Evolutionary conservation across 345 rosid species (phyloP).

Genomic region (Citrus medica): DNA sequence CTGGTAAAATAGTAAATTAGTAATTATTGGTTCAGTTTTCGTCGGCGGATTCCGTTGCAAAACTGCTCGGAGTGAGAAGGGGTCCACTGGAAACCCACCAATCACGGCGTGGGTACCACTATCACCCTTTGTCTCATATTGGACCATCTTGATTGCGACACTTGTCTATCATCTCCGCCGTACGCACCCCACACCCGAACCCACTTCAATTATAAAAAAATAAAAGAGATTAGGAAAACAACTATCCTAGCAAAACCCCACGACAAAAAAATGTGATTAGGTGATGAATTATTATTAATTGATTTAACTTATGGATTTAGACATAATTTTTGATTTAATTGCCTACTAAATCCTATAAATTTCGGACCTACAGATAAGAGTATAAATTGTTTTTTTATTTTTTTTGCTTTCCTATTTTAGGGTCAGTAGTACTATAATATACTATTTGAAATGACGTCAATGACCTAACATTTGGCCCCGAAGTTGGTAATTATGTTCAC

Average conservation of each 20-base stretch:
- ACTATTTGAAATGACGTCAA: neutral
- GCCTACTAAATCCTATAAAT: neutral
- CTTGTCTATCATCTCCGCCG: slow-evolving; percentile 19
- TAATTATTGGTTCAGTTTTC: slow-evolving; percentile 28
- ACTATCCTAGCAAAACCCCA: slow-evolving; percentile 15
- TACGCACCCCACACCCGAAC: slow-evolving; percentile 21
- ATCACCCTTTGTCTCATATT: neutral
- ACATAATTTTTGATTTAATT: neutral
- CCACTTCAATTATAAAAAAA: neutral
- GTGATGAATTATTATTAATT: neutral
- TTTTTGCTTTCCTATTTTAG: neutral
- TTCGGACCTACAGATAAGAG: no score
- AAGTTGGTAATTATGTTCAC: neutral
- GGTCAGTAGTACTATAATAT: neutral
- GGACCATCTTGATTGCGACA: slow-evolving; percentile 14
- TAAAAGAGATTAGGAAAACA: neutral
- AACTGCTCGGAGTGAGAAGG: slow-evolving; percentile 30
- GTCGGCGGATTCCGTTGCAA: slow-evolving; percentile 50
- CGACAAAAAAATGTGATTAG: neutral
- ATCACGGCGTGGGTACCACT: slow-evolving; percentile 40
- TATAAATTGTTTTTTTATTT: no score
- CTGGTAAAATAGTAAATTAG: neutral
- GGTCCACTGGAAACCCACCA: slow-evolving; percentile 33
- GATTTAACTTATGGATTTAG: neutral
- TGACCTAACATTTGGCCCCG: neutral